phyloP scores from a whole-genome alignment of 805 yeast species.

The Candida wancherniae region DNA sequence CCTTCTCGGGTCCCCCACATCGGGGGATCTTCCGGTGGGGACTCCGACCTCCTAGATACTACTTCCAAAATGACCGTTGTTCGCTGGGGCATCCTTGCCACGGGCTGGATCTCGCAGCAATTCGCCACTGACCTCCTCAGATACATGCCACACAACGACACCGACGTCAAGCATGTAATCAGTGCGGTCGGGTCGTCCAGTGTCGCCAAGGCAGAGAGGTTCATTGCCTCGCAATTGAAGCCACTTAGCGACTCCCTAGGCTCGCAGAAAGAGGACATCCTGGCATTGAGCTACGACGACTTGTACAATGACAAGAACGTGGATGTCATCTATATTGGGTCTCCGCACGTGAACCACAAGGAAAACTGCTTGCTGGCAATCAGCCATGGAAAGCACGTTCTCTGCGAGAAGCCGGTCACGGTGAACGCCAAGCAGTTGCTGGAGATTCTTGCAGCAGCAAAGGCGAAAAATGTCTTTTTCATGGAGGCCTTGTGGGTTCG shows the following conservation, averaged over 20 bases:
- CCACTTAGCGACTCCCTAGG: background rate
- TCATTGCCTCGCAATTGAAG: slow-evolving; percentile 17
- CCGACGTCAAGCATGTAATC: slow-evolving; percentile 22
- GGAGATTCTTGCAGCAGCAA: slow-evolving; percentile 40
- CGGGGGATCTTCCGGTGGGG: no score
- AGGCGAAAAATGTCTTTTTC: slow-evolving; percentile 36
- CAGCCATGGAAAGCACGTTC: slow-evolving; percentile 41
- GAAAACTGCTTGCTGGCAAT: slow-evolving; percentile 39
- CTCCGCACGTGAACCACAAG: slow-evolving; percentile 48
- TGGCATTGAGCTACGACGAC: slow-evolving; percentile 34
- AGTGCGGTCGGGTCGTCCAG: slow-evolving; percentile 37
- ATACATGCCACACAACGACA: background rate
- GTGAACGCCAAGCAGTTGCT: slow-evolving; percentile 40
- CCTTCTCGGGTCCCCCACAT: no score
- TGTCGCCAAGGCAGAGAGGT: slow-evolving; percentile 28
- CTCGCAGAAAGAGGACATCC: slow-evolving; percentile 7
- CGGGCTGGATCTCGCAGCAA: no score
- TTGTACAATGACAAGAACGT: slow-evolving; percentile 36
- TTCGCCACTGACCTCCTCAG: no score
- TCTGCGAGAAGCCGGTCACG: slow-evolving; percentile 51
- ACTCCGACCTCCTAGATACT: no score
- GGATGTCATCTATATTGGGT: slow-evolving; percentile 46
- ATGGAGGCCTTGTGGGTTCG: slow-evolving; percentile 59
- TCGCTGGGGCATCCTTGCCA: no score
- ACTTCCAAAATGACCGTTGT: no score